Conservation (phyloP, 768 basidiomycete genomes). For the Tulasnella sp. region DNA sequence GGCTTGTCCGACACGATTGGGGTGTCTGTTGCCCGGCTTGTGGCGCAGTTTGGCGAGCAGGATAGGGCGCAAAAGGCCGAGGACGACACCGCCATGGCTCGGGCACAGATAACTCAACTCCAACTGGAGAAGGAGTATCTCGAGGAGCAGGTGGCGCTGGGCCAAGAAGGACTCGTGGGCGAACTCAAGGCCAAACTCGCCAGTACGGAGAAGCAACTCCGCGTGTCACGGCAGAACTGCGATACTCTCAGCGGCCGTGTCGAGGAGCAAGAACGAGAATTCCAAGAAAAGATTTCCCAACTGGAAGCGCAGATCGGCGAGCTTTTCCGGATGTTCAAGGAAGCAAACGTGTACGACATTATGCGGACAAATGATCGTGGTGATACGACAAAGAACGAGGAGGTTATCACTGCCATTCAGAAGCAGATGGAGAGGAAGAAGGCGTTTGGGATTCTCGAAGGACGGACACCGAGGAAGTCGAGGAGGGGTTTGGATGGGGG, state of each 20-base stretch:
- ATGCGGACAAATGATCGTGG: neutral
- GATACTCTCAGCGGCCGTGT: slow-evolving; percentile 64
- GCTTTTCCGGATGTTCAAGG: slow-evolving; percentile 82
- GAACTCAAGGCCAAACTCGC: slow-evolving; percentile 58
- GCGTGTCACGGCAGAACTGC: slow-evolving; percentile 65
- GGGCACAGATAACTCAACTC: slow-evolving; percentile 47
- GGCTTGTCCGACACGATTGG: slow-evolving; percentile 79
- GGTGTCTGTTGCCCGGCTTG: slow-evolving; percentile 76
- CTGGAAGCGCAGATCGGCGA: slow-evolving; percentile 89
- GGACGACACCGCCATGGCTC: slow-evolving; percentile 59
- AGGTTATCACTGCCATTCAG: slow-evolving; percentile 67
- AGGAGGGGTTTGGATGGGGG: slow-evolving; percentile 14
- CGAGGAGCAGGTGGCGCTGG: slow-evolving; percentile 69
- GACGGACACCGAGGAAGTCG: slow-evolving; percentile 25
- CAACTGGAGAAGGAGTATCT: slow-evolving; percentile 73
- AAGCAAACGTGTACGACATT: slow-evolving; percentile 34
- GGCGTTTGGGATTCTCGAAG: slow-evolving; percentile 79
- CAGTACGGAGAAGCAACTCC: slow-evolving; percentile 64
- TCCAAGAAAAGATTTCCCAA: slow-evolving; percentile 77
- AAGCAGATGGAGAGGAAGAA: slow-evolving; percentile 71
- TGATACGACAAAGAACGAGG: slow-evolving; percentile 45
- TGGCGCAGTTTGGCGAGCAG: slow-evolving; percentile 81
- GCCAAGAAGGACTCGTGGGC: slow-evolving; percentile 74
- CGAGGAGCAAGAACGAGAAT: slow-evolving; percentile 59
- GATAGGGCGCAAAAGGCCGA: slow-evolving; percentile 70